A percentile compares a stretch with the other conserved stretches of the same genome.
Conservation (phyloP, 441 rosid species). For the Croton setiger region DNA sequence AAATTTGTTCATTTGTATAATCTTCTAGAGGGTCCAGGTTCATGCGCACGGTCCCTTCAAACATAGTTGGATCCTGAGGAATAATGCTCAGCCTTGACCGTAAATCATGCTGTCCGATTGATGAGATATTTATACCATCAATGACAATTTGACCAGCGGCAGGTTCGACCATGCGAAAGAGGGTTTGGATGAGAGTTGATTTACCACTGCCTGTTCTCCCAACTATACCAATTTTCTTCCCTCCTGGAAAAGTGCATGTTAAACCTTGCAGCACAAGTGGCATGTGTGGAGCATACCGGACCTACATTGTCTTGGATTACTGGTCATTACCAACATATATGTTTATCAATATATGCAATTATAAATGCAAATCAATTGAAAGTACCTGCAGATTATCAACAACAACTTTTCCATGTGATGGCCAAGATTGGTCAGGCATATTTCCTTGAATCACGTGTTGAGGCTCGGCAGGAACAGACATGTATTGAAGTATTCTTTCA, state of each 20-base stretch:
- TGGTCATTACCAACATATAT: not conserved
- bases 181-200: constrained; percentile 84
- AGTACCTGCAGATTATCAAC: constrained; percentile 66
- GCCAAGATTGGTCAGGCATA: constrained; percentile 58
- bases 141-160: constrained; percentile 61
- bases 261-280: constrained; percentile 82
- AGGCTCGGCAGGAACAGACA: constrained; percentile 68
- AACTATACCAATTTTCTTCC: constrained; percentile 76
- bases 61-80: constrained; percentile 97
- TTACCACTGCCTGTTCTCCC: constrained; percentile 96
- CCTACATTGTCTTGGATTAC: constrained; percentile 34
- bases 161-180: constrained; percentile 85
- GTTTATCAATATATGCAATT: not conserved
- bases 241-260: constrained; percentile 78
- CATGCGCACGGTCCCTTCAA: constrained; percentile 81
- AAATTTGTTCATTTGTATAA: constrained; percentile 69
- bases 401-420: constrained; percentile 58
- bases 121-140: constrained; percentile 63
- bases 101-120: constrained; percentile 81
- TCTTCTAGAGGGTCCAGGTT: constrained; percentile 90
- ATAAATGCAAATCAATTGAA: not conserved
- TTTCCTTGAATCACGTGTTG: constrained; percentile 64
- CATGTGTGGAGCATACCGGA: constrained; percentile 79
- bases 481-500: constrained; percentile 85
- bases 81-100: constrained; percentile 76